A percentile compares a stretch with the other conserved stretches of the same genome.
phyloP scores from a whole-genome alignment of 108 stramenopile genomes.

The Nannochloropsis salina region DNA sequence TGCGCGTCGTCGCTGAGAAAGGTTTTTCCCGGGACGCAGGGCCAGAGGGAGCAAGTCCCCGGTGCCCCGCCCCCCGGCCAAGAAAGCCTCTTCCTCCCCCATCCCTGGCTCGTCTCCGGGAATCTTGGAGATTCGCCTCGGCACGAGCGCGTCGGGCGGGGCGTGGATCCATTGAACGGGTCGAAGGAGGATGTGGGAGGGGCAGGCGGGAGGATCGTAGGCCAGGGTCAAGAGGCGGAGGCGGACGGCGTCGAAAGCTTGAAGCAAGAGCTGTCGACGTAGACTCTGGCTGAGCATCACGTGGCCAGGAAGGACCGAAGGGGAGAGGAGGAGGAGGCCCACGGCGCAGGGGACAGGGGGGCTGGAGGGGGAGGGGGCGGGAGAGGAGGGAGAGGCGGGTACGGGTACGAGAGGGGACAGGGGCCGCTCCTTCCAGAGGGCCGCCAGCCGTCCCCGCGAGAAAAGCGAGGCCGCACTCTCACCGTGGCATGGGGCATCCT shows the following conservation, averaged over 20 bases:
- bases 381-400: not conserved
- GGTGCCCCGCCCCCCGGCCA: not conserved
- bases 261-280: not conserved
- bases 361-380: not conserved
- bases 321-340: not conserved
- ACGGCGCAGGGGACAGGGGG: not conserved
- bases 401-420: too few species aligned
- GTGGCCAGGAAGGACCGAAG: not conserved
- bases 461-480: too few species aligned
- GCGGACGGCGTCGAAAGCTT: not conserved
- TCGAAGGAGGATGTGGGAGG: not conserved
- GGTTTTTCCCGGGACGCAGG: not conserved
- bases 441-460: too few species aligned
- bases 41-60: not conserved
- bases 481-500: too few species aligned
- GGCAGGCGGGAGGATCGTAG: not conserved
- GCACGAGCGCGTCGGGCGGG: too few species aligned
- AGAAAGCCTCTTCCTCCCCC: slow-evolving; percentile 26
- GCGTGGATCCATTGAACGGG: too few species aligned
- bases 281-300: not conserved
- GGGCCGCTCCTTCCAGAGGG: too few species aligned
- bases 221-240: not conserved
- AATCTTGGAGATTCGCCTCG: too few species aligned
- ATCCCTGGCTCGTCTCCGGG: not conserved
- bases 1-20: not conserved